These are phyloP conservation scores for Colletotrichum gigasporum DNA, from an alignment of 2,329 filamentous ascomycete genomes.

Conservation along the genomic window DNA sequence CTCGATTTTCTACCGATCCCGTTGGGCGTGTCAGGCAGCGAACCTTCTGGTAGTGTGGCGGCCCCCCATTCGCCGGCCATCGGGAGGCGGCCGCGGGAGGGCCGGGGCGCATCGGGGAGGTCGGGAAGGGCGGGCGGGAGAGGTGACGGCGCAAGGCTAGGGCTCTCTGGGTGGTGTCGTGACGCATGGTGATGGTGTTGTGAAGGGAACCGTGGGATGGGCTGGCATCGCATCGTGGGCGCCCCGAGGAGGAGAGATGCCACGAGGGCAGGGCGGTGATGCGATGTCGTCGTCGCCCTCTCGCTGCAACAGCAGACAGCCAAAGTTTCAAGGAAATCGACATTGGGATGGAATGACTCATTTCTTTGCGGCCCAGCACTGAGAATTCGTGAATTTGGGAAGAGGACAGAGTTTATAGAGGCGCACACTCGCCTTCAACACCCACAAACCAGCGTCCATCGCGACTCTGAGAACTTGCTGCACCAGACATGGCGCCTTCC, in stretches of 20 bases:
- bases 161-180: neutral
- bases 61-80: neutral
- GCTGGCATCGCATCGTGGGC: too few species aligned
- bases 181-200: neutral
- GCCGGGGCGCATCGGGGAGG: constrained; percentile 7
- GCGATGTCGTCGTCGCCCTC: too few species aligned
- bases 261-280: too few species aligned
- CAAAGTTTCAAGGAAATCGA: too few species aligned
- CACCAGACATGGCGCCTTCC: constrained; percentile 15
- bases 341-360: too few species aligned
- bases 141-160: neutral
- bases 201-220: too few species aligned
- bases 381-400: too few species aligned
- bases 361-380: neutral
- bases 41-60: neutral
- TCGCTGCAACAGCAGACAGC: too few species aligned
- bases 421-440: too few species aligned
- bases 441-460: neutral
- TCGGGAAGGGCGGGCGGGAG: constrained; percentile 2
- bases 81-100: constrained; percentile 9
- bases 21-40: neutral
- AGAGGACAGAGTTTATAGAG: too few species aligned
- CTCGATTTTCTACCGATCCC: neutral
- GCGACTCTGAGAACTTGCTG: too few species aligned
- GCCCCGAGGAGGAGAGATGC: too few species aligned